Conservation (phyloP, 192 early-diverging fungal species). For the Rhizoclosmatium sp. region DNA sequence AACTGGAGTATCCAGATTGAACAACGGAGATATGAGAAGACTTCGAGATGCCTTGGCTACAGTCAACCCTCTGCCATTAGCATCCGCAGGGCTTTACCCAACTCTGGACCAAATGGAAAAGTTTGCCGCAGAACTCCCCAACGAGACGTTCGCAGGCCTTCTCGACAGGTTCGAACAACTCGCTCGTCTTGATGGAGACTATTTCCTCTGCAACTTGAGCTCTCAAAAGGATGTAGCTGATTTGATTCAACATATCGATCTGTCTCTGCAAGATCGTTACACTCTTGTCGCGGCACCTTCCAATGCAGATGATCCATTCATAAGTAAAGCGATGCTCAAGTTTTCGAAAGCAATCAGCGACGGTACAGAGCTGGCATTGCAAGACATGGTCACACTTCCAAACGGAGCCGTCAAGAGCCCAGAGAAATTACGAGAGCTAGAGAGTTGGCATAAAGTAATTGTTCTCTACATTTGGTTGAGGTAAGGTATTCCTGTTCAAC, state of each 20-base stretch:
- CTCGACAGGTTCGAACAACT: constrained; percentile 79
- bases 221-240: constrained; percentile 70
- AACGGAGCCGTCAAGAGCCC: constrained; percentile 31
- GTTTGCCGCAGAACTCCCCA: constrained; percentile 76
- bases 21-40: constrained; percentile 40
- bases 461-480: constrained; percentile 90
- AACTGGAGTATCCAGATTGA: constrained; percentile 20
- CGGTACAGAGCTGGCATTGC: constrained; percentile 54
- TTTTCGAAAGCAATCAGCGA: constrained; percentile 47
- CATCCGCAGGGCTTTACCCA: constrained; percentile 79
- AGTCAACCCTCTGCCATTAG: constrained; percentile 21
- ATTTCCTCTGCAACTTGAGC: constrained; percentile 80
- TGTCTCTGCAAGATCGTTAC: constrained; percentile 73
- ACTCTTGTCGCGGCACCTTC: constrained; percentile 73
- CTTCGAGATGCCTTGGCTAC: constrained; percentile 34
- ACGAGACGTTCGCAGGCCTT: constrained; percentile 65
- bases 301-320: constrained; percentile 47
- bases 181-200: constrained; percentile 68
- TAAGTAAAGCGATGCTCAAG: constrained; percentile 3
- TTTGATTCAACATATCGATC: constrained; percentile 64
- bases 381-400: constrained; percentile 61
- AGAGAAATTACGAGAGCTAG: constrained; percentile 61
- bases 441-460: constrained; percentile 77
- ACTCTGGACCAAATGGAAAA: constrained; percentile 76
- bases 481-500: too few relatives aligned